Conservation (phyloP, 129 eudicot genomes). For the Saposhnikovia divaricata region DNA sequence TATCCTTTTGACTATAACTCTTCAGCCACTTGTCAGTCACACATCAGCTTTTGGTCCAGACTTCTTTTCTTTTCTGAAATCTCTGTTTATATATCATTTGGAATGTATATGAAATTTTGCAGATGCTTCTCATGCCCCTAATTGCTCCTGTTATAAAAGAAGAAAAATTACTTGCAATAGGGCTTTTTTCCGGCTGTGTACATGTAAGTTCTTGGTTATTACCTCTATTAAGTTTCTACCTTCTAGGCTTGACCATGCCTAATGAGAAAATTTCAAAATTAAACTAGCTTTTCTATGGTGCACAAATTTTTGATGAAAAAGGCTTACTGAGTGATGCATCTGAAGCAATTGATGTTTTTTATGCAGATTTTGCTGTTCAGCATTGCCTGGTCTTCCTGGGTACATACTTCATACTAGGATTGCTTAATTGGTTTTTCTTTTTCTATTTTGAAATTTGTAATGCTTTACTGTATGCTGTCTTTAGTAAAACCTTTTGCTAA, state of each 20-base stretch:
- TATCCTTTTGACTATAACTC: not conserved
- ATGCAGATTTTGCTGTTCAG: constrained; percentile 80
- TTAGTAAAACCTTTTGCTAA: constrained; percentile 12
- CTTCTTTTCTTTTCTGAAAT: not conserved
- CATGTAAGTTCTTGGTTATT: constrained; percentile 39
- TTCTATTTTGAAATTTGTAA: not conserved
- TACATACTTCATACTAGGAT: constrained; percentile 29
- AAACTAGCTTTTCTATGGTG: not conserved
- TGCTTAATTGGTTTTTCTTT: constrained; percentile 1
- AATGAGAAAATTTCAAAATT: not conserved
- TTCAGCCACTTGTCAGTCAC: not conserved
- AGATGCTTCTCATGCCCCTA: constrained; percentile 72
- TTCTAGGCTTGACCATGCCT: not conserved
- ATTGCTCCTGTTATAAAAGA: constrained; percentile 55
- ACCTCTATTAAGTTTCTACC: not conserved
- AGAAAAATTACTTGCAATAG: constrained; percentile 62
- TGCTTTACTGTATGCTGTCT: not conserved
- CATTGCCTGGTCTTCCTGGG: constrained; percentile 85
- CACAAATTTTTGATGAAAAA: not conserved
- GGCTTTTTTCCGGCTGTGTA: constrained; percentile 46
- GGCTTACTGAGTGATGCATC: not conserved
- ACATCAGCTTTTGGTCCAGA: not conserved
- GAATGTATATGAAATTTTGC: constrained; percentile 13
- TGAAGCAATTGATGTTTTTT: constrained; percentile 2
- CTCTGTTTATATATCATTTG: not conserved